Evolutionary conservation across 139 green algal genomes (phyloP).

Genomic region (Picochlorum costavermella): DNA sequence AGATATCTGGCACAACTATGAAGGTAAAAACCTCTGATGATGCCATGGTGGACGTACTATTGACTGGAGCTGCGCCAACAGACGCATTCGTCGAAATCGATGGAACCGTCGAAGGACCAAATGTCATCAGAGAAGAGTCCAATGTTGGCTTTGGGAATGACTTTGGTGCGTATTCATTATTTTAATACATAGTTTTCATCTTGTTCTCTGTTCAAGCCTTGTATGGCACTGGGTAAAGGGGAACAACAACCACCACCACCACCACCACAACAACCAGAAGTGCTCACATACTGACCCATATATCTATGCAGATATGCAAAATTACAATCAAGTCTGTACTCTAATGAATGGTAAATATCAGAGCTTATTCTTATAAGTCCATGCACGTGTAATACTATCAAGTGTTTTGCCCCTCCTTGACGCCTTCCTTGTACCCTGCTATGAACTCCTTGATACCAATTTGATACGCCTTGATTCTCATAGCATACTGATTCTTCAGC

Average conservation of each 20-base stretch:
- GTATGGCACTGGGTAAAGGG: too few species aligned
- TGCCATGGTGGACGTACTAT: slow-evolving; percentile 29
- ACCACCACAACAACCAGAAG: too few species aligned
- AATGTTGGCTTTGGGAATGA: slow-evolving; percentile 39
- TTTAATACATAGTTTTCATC: background rate
- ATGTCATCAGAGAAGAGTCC: slow-evolving; percentile 36
- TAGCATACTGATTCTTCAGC: slow-evolving; percentile 37
- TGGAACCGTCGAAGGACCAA: slow-evolving; percentile 46
- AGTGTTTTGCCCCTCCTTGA: slow-evolving; percentile 12
- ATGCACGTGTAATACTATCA: too few species aligned
- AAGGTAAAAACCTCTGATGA: slow-evolving; percentile 34
- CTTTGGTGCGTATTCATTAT: slow-evolving; percentile 43
- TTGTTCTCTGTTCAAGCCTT: background rate
- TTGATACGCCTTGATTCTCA: slow-evolving; percentile 28
- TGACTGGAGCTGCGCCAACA: slow-evolving; percentile 10
- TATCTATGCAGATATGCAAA: slow-evolving; percentile 46
- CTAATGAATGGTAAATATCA: slow-evolving; percentile 37
- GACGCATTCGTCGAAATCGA: slow-evolving; percentile 45
- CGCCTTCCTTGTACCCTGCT: slow-evolving; percentile 39
- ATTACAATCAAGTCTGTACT: slow-evolving; percentile 61
- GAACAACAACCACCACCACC: too few species aligned
- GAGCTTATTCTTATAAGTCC: slow-evolving; percentile 32
- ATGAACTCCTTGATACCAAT: slow-evolving; percentile 43
- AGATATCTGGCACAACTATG: slow-evolving; percentile 21
- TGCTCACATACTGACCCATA: background rate